Evolutionary conservation across 441 rosid species (phyloP).

Genomic region (Gossypium trilobum): DNA sequence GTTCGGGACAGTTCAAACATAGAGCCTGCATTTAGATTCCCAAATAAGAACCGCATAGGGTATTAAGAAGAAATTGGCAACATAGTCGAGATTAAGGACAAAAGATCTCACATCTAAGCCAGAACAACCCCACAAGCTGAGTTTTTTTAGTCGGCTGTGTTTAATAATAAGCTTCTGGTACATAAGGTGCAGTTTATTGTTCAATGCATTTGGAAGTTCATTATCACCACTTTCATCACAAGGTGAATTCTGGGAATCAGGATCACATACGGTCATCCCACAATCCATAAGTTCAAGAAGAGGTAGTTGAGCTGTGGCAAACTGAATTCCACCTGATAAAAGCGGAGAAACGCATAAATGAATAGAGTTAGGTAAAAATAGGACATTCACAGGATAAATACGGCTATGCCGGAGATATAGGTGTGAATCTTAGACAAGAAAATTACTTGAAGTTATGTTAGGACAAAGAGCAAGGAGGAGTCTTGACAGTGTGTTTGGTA

Average conservation of each 20-base stretch:
- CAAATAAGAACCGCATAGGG: conserved; percentile 19
- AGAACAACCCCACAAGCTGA: conserved; percentile 96
- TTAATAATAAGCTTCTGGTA: conserved; percentile 83
- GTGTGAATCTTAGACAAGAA: conserved; percentile 16
- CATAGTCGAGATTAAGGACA: background rate
- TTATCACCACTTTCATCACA: conserved; percentile 30
- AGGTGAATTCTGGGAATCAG: conserved; percentile 30
- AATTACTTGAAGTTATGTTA: conserved; percentile 85
- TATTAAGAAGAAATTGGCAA: background rate
- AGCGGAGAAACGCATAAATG: background rate
- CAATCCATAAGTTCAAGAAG: conserved; percentile 92
- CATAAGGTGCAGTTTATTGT: conserved; percentile 43
- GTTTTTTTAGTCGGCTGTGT: conserved; percentile 63
- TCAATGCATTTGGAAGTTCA: conserved; percentile 36
- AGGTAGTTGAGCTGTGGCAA: conserved; percentile 87
- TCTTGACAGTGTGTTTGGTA: conserved; percentile 64
- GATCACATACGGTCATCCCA: conserved; percentile 79
- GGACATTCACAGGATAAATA: background rate
- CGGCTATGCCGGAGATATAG: background rate
- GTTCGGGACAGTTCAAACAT: conserved; percentile 78
- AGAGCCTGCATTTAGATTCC: conserved; percentile 57
- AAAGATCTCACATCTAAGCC: conserved; percentile 72
- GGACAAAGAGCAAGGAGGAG: conserved; percentile 90
- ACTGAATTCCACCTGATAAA: conserved; percentile 82
- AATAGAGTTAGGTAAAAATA: background rate